Conservation (phyloP, 1,284 basidiomycete genomes). For the Ganoderma lucidum region DNA sequence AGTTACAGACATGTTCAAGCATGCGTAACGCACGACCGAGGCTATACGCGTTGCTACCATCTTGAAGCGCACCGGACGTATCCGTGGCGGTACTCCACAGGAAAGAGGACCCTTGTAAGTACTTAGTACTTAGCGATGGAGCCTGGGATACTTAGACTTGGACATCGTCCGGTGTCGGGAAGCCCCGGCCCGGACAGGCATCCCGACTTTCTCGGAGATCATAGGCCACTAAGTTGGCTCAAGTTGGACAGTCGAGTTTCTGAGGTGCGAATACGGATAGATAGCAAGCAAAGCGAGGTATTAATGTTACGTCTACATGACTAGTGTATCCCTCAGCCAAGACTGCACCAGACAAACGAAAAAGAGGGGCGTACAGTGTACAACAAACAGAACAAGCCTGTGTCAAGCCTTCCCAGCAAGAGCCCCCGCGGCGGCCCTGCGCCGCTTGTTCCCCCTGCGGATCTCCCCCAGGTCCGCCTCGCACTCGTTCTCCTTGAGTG, state of each 20-base stretch:
- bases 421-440: conserved; percentile 56
- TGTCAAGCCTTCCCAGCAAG: conserved; percentile 37
- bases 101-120: no score
- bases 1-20: no score
- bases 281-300: not conserved
- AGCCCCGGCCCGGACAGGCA: not conserved
- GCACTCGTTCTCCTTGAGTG: conserved; percentile 67
- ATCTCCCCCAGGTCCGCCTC: conserved; percentile 81
- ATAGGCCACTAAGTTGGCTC: not conserved
- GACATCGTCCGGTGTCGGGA: not conserved
- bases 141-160: no score
- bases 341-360: not conserved
- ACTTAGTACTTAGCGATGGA: no score
- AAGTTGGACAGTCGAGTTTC: not conserved
- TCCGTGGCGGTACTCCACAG: no score
- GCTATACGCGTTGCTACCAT: no score
- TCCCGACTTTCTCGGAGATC: not conserved
- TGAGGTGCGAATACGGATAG: not conserved
- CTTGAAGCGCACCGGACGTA: no score
- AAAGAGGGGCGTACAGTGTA: conserved; percentile 14
- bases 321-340: not conserved
- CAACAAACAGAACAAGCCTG: not conserved
- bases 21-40: no score
- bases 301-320: conserved; percentile 22
- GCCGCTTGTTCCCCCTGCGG: conserved; percentile 72